A percentile compares a stretch with the other conserved stretches of the same genome.
Evolutionary conservation across 2,329 filamentous ascomycete species (phyloP).

Genomic region (Aaosphaeria arxii): DNA sequence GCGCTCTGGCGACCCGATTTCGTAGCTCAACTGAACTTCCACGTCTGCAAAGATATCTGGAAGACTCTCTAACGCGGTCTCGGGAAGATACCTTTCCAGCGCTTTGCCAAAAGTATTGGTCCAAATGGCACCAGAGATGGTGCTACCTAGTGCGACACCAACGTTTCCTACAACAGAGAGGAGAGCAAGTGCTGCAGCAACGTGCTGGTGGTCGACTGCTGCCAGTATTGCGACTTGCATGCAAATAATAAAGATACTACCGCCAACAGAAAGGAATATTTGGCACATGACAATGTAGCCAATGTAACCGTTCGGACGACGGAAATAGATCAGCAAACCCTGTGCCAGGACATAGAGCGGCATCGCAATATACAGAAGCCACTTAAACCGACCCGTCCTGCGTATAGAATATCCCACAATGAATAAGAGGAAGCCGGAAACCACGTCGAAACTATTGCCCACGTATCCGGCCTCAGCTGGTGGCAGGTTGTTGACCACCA

Average conservation of each 20-base stretch:
- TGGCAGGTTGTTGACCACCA: slow-evolving; percentile 34
- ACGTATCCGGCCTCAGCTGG: slow-evolving; percentile 34
- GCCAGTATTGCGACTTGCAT: background rate
- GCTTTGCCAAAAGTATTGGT: slow-evolving; percentile 36
- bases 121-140: background rate
- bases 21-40: slow-evolving; percentile 27
- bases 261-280: background rate
- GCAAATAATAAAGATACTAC: background rate
- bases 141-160: background rate
- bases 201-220: background rate
- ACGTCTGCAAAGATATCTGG: background rate
- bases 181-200: background rate
- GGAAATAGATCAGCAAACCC: slow-evolving; percentile 51
- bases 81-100: slow-evolving; percentile 39
- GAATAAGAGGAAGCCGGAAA: slow-evolving; percentile 18
- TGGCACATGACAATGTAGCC: slow-evolving; percentile 1
- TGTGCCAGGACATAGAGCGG: slow-evolving; percentile 60
- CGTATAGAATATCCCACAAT: slow-evolving; percentile 30
- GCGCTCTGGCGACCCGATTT: slow-evolving; percentile 43
- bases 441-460: slow-evolving; percentile 33
- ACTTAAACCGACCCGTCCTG: slow-evolving; percentile 53
- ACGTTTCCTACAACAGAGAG: background rate
- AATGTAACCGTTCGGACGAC: slow-evolving; percentile 27
- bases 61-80: slow-evolving; percentile 37
- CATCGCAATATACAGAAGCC: slow-evolving; percentile 58